Evolutionary conservation across 805 yeast genomes (phyloP), one percentile per base, ranked within the genome.

Genomic region (Cyberlindnera misumaiensis): DNA sequence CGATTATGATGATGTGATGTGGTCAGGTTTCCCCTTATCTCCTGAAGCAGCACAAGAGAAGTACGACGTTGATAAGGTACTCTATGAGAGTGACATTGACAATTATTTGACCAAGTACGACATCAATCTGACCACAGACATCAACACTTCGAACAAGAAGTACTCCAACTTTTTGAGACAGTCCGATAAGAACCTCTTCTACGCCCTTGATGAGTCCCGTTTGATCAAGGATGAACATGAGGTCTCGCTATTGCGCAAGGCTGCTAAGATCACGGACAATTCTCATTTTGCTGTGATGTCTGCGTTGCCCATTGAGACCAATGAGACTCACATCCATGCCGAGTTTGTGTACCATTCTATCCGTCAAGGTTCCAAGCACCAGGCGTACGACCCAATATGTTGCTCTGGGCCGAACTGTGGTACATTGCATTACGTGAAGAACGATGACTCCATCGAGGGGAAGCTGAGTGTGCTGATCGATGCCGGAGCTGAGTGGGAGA

Each of bases 401-500:
- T 89, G 98, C 53, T 74, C 95, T 3, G 98, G 97, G 0, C 80
- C 94, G 25, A 78, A 80, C 47, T 85, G 96, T 59, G 86, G 95
- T 12, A 87, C 96, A 2, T 70, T 90, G 43, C 98, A 90, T 59
- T 90, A 89, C 55, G 79, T 84, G 14, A 80, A 80, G 53, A 90
- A 90, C 55, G 93, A 88, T 52, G 81, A 76, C 36, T 64, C 70
- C 4, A 53, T 80, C 41, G 68, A 59, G 10, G 73, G 72, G 14
- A 79, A 77, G 52, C 76, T 73, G 34, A 72, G 89, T 5, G 72
- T 90, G 11, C 71, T 90, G 44, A 80, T 90, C 38, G 98, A 90
- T 64, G 97, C 97, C 8, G 98, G 98, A 40, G 95, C 96, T 3
- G 97, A 90, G 62, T 90, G 97, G 96, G 75, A 76, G 47, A 79